phyloP scores from a whole-genome alignment of 1,139 yeast genomes.

The Yamadazyma atlantica region DNA sequence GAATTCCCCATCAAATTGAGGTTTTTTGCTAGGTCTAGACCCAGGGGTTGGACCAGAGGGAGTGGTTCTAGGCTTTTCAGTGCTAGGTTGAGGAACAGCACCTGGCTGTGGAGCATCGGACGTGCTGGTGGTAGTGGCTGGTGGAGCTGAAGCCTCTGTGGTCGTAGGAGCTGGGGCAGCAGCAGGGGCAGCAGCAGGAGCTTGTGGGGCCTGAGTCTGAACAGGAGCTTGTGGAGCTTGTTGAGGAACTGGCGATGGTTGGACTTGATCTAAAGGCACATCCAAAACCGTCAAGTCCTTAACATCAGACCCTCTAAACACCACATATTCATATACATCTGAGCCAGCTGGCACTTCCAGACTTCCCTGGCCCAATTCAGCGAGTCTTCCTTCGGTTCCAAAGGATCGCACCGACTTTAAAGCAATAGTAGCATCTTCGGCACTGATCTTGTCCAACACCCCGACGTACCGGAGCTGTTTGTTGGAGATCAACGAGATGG shows the following conservation, averaged over 20 bases:
- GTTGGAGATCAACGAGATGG: constrained; percentile 84
- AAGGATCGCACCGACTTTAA: constrained; percentile 77
- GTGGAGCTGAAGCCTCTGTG: background rate
- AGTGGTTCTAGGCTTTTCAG: constrained; percentile 12
- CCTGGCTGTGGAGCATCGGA: constrained; percentile 6
- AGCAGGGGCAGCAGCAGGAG: constrained; percentile 13
- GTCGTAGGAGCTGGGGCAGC: constrained; percentile 4
- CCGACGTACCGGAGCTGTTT: constrained; percentile 92
- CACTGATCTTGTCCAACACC: constrained; percentile 78
- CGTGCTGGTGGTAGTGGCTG: constrained; percentile 11
- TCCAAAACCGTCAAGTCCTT: constrained; percentile 86
- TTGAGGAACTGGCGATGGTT: constrained; percentile 27
- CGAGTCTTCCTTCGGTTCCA: constrained; percentile 91
- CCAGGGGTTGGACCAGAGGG: constrained; percentile 11
- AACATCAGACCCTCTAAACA: constrained; percentile 90
- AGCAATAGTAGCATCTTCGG: constrained; percentile 89
- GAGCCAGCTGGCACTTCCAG: constrained; percentile 74
- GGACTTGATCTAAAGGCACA: constrained; percentile 53
- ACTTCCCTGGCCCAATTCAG: constrained; percentile 55
- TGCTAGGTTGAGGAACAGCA: constrained; percentile 9
- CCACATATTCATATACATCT: constrained; percentile 75
- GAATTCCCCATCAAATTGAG: constrained; percentile 28
- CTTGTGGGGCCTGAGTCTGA: constrained; percentile 10
- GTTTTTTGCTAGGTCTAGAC: constrained; percentile 11
- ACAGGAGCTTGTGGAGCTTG: constrained; percentile 6